Evolutionary conservation across 371 early-diverging fungal genomes (phyloP), one percentile per base, ranked within the genome.

Genomic region (Polyrhizophydium stewartii): DNA sequence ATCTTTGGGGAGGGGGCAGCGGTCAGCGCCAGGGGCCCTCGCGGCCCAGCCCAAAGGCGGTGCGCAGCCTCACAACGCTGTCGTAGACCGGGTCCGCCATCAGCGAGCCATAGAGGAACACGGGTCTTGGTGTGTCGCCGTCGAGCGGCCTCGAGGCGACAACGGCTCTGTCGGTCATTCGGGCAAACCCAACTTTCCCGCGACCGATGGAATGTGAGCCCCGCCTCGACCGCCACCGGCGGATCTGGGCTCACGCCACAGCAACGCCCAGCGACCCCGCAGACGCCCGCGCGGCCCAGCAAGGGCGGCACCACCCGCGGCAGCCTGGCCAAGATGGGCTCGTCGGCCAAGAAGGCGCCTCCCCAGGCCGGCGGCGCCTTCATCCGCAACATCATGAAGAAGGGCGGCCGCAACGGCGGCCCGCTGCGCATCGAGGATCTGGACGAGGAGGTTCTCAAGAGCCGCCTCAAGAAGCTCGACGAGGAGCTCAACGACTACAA

Each of bases 401-500:
- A 32, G 46, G 28, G 21, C 25, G 22, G 41, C 31, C 16, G 61
- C 60, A 35, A 52, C 35, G 19, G 55, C 31, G 28, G 59, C 55
- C 1, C 64, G 64, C 55, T 74, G 7, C 51, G 56, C 32, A 47
- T 78, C 21, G 76, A 78, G 22, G 79, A 78, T 31, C 58, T 78
- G 45, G 73, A 78, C 64, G 79, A 78, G 51, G 58, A 52, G 19
- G 55, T 74, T 37, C 49, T 78, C 58, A 33, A 58, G 41, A 30
- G 40, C 22, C 63, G 73, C 33, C 61, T 78, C 22, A 63, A 70
- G 10, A 59, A 64, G 21, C 57, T 78, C 27, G 75, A 76, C 43
- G 45, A 62, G 31, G 76, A 78, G 60, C 61, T 78, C 21, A 65
- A 41, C 1, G 66, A 66, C 37, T 78, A 71, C 64, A 73, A 74